Evolutionary conservation across 768 basidiomycete species (phyloP).

Genomic region (Strobilomyces dryophilus): DNA sequence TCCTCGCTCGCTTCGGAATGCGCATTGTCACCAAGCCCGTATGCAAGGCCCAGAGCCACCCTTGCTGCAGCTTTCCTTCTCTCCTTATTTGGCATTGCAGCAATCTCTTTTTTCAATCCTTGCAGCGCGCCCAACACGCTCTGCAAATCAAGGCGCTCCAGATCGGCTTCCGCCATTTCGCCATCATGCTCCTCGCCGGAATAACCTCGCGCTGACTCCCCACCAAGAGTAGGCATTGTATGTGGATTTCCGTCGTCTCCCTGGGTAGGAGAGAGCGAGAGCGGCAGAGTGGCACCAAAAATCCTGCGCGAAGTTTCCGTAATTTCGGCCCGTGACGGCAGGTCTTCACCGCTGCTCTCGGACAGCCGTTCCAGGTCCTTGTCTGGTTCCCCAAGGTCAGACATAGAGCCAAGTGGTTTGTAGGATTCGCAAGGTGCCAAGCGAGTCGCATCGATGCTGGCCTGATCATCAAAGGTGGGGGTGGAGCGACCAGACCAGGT

Average conservation of each 20-base stretch:
- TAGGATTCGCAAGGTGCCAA: conserved; percentile 34
- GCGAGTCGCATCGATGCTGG: conserved; percentile 13
- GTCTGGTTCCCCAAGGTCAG: conserved; percentile 51
- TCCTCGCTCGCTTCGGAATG: conserved; percentile 4
- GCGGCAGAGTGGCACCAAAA: conserved; percentile 36
- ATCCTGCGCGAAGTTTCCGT: conserved; percentile 44
- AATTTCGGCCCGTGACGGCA: conserved; percentile 50
- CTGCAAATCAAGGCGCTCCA: conserved; percentile 57
- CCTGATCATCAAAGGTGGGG: conserved; percentile 20
- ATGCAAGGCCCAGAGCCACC: conserved; percentile 69
- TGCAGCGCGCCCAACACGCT: conserved; percentile 58
- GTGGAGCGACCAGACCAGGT: conserved; percentile 24
- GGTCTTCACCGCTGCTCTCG: conserved; percentile 18
- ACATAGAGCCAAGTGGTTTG: conserved; percentile 53
- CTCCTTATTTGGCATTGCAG: conserved; percentile 58
- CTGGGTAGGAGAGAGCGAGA: conserved; percentile 15
- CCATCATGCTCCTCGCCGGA: conserved; percentile 17
- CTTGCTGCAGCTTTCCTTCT: conserved; percentile 64
- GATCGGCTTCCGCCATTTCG: conserved; percentile 34
- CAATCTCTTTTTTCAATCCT: conserved; percentile 72
- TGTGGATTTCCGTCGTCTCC: conserved; percentile 3
- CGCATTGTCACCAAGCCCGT: conserved; percentile 42
- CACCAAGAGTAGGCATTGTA: neutral
- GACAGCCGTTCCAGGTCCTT: conserved; percentile 18
- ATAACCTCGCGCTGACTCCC: conserved; percentile 27